A percentile compares a stretch with the other conserved stretches of the same genome.
Conservation (phyloP, 768 basidiomycete genomes). For the Russula emetica region DNA sequence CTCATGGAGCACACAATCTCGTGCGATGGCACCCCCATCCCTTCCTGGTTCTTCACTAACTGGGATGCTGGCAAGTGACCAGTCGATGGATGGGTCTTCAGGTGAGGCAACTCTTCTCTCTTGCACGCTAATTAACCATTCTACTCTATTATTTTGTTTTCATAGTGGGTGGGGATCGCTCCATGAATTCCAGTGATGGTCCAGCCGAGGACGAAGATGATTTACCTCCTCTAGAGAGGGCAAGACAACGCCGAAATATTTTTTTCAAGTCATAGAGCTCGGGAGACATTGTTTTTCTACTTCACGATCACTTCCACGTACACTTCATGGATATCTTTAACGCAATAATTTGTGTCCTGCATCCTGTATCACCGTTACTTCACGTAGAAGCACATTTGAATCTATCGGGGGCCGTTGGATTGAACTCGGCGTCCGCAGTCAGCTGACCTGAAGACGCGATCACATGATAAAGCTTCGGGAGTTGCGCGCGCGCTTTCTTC, state of each 20-base stretch:
- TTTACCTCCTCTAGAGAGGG: slow-evolving; percentile 66
- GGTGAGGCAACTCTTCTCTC: slow-evolving; percentile 1
- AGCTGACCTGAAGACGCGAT: slow-evolving; percentile 24
- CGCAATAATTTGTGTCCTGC: slow-evolving; percentile 7
- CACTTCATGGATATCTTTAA: slow-evolving; percentile 6
- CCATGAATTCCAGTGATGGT: slow-evolving; percentile 20
- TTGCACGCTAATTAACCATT: neutral
- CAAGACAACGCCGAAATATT: slow-evolving; percentile 46
- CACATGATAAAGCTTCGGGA: slow-evolving; percentile 27
- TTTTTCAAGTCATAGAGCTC: slow-evolving; percentile 28
- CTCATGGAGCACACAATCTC: slow-evolving; percentile 8
- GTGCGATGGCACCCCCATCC: slow-evolving; percentile 6
- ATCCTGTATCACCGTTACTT: slow-evolving; percentile 12
- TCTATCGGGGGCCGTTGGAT: neutral
- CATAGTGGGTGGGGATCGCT: slow-evolving; percentile 17
- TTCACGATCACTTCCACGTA: slow-evolving; percentile 10
- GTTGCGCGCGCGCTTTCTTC: slow-evolving; percentile 9
- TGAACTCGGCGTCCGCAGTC: neutral
- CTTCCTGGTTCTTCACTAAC: slow-evolving; percentile 10
- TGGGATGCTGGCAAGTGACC: slow-evolving; percentile 19
- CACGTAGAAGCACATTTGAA: neutral
- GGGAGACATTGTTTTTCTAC: neutral
- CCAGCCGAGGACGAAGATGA: slow-evolving; percentile 47
- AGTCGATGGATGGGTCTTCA: slow-evolving; percentile 26
- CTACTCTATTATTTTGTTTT: neutral